Evolutionary conservation across 805 yeast genomes (phyloP), one percentile per base, ranked within the genome.

Genomic region (Yamadazyma kitorensis): DNA sequence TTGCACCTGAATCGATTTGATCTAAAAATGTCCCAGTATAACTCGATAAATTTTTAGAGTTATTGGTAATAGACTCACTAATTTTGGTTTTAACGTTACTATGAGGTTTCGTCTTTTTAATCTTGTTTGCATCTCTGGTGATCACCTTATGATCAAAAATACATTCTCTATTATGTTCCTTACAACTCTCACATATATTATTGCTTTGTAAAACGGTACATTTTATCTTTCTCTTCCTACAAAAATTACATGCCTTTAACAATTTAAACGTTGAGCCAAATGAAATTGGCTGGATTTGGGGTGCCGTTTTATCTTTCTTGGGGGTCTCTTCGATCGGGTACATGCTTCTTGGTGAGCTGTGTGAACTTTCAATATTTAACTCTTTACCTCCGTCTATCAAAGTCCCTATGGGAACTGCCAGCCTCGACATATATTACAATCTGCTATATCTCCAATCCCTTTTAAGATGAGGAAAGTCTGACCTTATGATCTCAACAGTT

Each of bases 161-260:
- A 37, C 53, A 50, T 27, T 37, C 43, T 15, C 40, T 27, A 13
- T 39, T 29, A 21, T 47, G 45, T 15, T 31, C 33, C 26, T 37
- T 37, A 31, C 53, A 50, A 13, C 18, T 39, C 9, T 45, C 50
- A 32, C 54, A 50, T 2, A 33, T 36, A 11, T 21, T 33, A n/a
- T 29, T 29, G 14, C 32, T 34, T 3, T 16, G 12, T 3, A 28
- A 17, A 1, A 39, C 35, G 8, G 35, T 44, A 29, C 54, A 50
- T 34, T 47, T 47, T 4, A 45, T 43, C 35, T 50, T 50, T 10
- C 52, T 27, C 25, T 40, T 44, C 15, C 53, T 18, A 34, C 53
- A 50, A 23, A 42, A 41, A 23, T 40, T 48, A 29, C 54, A 50
- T 1, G 54, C 54, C 29, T 45, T 44, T 8, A 50, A 23, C 9